Evolutionary conservation across 768 basidiomycete species (phyloP), one percentile per base, ranked within the genome.

Genomic region (Omphalotus guepiniiformis): DNA sequence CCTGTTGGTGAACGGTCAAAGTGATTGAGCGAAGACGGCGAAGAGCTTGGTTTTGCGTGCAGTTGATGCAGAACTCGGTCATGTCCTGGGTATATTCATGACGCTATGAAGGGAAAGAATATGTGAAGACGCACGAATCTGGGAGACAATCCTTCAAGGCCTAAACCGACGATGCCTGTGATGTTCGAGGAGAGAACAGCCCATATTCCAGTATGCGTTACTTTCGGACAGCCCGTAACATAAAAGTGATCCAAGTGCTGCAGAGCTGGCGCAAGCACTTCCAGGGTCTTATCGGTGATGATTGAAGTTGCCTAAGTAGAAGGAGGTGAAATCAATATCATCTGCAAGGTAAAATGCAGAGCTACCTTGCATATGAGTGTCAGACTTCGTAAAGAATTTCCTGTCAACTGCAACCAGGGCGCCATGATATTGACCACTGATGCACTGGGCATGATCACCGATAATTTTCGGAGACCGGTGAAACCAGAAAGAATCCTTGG

Each of bases 371-470:
- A 90, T 38, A 88, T 75, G 9, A 91, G 54, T 3, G 79, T 82
- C 39, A 92, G 64, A 50, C 68, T 78, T 25, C 68, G 70, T 40
- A 92, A 67, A 2, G 71, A 26, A 30, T 19, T 36, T 16, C 35
- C 35, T 25, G 35, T 27, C 21, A 21, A n/a, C 44, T 74, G 22
- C 56, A 36, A 0, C 72, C 70, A 2, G 71, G 78, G 7, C 60
- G 47, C 8, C n/a, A 46, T 19, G 4, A 34, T 29, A 15, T 32
- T 23, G 23, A 46, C 28, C 12, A 46, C 44, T 8, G 44, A 36
- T 8, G 35, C 55, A 48, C 78, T 83, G 12, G 88, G 88, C 88
- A 89, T 88, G 42, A 91, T 88, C 47, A 92, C 59, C 1, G 78
- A 75, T 42, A 92, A 68, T 54, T 73, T 77, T 8, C 64, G 65